Evolutionary conservation across 2,329 filamentous ascomycete species (phyloP), one percentile per base, ranked within the genome.

Genomic region (Aspergillus japonicus): DNA sequence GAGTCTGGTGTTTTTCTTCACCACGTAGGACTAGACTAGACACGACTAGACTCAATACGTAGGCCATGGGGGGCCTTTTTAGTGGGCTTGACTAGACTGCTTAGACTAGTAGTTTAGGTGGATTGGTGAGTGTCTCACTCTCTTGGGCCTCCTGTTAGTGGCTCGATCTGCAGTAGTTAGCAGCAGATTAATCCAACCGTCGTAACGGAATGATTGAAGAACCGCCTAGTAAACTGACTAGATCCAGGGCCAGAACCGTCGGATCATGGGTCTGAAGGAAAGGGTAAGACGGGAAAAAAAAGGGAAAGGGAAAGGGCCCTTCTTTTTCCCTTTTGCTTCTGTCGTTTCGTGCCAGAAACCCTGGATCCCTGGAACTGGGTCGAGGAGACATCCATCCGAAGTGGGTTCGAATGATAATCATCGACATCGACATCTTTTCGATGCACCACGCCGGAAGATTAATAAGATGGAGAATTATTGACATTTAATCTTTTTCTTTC

Each of bases 191-290:
- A 53, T 53, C 29, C 42, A 55, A 55, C 53, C 24, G 33, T 44
- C 42, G 53, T 55, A 55, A 47, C 39, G 53, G 53, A 55, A 47
- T 47, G 53, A 55, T 55, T 55, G 53, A 55, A 55, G 53, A 55
- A 55, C 23, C 33, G 44, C 44, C 53, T 33, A 47, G 44, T 47
- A 47, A 26, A 29, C 14, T 31, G 42, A 55, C 53, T 55, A 55
- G 53, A 55, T 35, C 53, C 53, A 55, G 53, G 53, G 53, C 53
- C 53, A 55, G 53, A 47, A 47, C 53, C 53, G 51, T 42, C 35
- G 35, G 51, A 42, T 26, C 51, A 39, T n/a, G 35, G 35, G 23
- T 7, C 10, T 6, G 11, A 26, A 44, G 10, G 11, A 24, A 42
- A 53, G 31, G 24, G 42, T 42, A n/a, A 42, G 42, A 44, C 3